Conservation (phyloP, 1,284 basidiomycete species). For the Kalmanozyma brasiliensis region DNA sequence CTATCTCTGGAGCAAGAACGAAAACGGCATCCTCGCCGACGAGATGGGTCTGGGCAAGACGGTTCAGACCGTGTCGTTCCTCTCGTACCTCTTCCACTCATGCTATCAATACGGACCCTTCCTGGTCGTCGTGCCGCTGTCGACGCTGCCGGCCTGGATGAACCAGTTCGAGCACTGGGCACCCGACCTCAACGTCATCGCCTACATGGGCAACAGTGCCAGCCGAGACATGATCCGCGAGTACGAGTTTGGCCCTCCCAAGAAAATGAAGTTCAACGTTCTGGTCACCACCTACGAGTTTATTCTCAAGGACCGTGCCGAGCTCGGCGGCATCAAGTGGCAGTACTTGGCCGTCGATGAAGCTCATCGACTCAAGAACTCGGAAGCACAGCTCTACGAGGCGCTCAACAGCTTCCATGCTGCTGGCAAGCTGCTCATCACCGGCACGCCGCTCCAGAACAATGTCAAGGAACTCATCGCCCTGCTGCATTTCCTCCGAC, state of each 20-base stretch:
- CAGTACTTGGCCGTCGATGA: constrained; percentile 99
- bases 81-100: constrained; percentile 92
- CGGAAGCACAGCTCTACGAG: constrained; percentile 95
- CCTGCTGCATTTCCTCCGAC: constrained; percentile 98
- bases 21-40: constrained; percentile 97
- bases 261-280: constrained; percentile 89
- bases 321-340: constrained; percentile 94
- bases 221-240: constrained; percentile 80
- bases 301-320: constrained; percentile 95
- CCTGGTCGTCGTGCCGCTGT: constrained; percentile 96
- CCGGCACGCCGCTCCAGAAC: constrained; percentile 97
- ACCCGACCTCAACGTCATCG: constrained; percentile 82
- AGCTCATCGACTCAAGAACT: constrained; percentile 98
- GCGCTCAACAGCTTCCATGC: constrained; percentile 88
- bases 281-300: constrained; percentile 98
- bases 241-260: constrained; percentile 86
- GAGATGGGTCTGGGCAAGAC: constrained; percentile 99
- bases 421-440: constrained; percentile 93
- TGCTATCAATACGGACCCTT: constrained; percentile 94
- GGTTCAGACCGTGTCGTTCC: constrained; percentile 94
- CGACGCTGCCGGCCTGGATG: constrained; percentile 98
- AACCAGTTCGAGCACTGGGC: constrained; percentile 98
- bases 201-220: constrained; percentile 95
- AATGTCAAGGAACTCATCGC: constrained; percentile 97
- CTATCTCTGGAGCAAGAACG: constrained; percentile 91